phyloP scores from a whole-genome alignment of 2,329 filamentous ascomycete species.

The Fusarium sp. region DNA sequence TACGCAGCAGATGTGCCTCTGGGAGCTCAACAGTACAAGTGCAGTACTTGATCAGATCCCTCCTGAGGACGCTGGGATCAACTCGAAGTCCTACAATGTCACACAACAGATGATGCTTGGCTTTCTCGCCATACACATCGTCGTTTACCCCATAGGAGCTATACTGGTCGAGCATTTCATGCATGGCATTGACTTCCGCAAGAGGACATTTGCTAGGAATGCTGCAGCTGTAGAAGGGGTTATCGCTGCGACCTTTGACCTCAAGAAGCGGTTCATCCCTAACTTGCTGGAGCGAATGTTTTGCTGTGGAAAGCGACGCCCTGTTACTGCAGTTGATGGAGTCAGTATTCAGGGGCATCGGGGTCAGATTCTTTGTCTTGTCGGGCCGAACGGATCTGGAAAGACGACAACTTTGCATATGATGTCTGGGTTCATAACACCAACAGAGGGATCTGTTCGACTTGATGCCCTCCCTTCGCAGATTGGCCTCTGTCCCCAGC shows the following conservation, averaged over 20 bases:
- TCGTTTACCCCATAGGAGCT: constrained; percentile 50
- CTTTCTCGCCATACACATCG: constrained; percentile 49
- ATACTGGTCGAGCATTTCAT: constrained; percentile 49
- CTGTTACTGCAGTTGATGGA: constrained; percentile 68
- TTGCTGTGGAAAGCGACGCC: constrained; percentile 49
- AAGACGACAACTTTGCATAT: constrained; percentile 79
- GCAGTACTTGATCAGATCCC: constrained; percentile 25
- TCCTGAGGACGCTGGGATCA: constrained; percentile 9
- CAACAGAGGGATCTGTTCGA: constrained; percentile 70
- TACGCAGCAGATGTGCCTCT: constrained; percentile 39
- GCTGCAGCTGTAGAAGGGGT: constrained; percentile 13
- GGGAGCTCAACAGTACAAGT: constrained; percentile 24
- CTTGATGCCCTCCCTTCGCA: constrained; percentile 64
- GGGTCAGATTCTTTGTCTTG: constrained; percentile 73
- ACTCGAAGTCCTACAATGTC: constrained; percentile 39
- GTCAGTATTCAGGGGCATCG: constrained; percentile 69
- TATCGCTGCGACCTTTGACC: constrained; percentile 36
- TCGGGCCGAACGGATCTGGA: constrained; percentile 78
- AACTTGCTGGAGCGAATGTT: constrained; percentile 45
- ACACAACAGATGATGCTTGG: constrained; percentile 47
- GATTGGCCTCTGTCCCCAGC: constrained; percentile 71
- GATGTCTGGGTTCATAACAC: constrained; percentile 72
- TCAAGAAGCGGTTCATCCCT: constrained; percentile 51
- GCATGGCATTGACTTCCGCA: constrained; percentile 52
- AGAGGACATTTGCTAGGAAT: constrained; percentile 42